A percentile compares a stretch with the other conserved stretches of the same genome.
phyloP scores from a whole-genome alignment of 1,284 basidiomycete genomes.

The Ustilago curta region DNA sequence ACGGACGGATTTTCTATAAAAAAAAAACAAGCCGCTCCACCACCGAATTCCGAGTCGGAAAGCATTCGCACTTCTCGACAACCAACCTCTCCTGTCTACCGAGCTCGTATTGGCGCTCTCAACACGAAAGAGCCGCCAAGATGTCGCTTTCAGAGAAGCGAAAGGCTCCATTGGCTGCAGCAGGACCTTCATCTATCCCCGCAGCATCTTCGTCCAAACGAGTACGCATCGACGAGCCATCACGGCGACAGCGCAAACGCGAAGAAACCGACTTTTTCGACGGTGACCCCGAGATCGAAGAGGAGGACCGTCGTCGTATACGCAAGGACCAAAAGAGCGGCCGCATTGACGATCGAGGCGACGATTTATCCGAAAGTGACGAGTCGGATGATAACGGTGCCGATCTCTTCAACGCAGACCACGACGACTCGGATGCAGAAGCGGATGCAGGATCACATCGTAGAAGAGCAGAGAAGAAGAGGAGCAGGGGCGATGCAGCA shows the following conservation, averaged over 20 bases:
- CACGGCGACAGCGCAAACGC: conserved; percentile 22
- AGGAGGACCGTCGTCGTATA: conserved; percentile 54
- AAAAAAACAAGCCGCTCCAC: conserved; percentile 18
- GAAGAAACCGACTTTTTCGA: conserved; percentile 42
- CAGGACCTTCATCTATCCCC: conserved; percentile 9
- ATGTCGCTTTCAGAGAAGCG: conserved; percentile 41
- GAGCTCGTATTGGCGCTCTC: too few species aligned
- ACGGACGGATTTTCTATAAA: conserved; percentile 19
- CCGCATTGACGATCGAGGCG: conserved; percentile 83
- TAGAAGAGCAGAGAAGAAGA: conserved; percentile 70
- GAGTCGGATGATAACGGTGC: conserved; percentile 35
- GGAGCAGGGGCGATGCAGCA: conserved; percentile 71
- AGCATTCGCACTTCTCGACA: conserved; percentile 1
- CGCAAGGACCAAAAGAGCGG: conserved; percentile 58
- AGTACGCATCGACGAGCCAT: conserved; percentile 37
- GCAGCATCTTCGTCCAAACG: conserved; percentile 26
- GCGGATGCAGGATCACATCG: conserved; percentile 69
- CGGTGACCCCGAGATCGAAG: conserved; percentile 63
- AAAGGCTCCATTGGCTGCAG: conserved; percentile 12
- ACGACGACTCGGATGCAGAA: conserved; percentile 80
- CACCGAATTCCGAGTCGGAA: conserved; percentile 28
- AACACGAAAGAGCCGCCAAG: too few species aligned
- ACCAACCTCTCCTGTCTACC: too few species aligned
- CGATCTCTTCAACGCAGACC: conserved; percentile 65
- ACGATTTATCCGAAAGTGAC: conserved; percentile 79